phyloP scores from a whole-genome alignment of 495 filamentous ascomycete species.

The Mycothermus thermophilus region DNA sequence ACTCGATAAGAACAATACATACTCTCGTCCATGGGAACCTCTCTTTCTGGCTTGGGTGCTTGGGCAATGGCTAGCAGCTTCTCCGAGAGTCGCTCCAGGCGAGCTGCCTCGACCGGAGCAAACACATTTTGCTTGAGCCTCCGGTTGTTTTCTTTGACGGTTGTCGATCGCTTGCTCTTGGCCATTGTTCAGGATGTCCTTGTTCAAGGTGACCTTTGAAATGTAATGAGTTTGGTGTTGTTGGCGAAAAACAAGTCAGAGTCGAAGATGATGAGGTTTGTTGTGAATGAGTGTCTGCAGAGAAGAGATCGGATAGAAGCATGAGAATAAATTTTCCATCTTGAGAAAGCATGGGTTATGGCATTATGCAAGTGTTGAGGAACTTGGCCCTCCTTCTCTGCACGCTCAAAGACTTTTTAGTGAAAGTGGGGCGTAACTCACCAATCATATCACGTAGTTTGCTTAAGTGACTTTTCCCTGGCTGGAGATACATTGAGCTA shows the following conservation, averaged over 20 bases:
- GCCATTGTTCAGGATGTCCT: slow-evolving; percentile 46
- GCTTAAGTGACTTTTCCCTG: too few species aligned
- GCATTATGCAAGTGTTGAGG: too few species aligned
- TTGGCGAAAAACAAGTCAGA: too few species aligned
- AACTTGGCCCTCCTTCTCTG: too few species aligned
- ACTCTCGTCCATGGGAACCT: slow-evolving; percentile 25
- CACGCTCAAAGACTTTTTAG: background rate
- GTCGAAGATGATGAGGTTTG: background rate
- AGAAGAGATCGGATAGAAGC: slow-evolving; percentile 3
- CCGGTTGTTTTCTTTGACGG: slow-evolving; percentile 62
- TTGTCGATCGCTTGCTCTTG: slow-evolving; percentile 61
- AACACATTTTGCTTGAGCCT: slow-evolving; percentile 65
- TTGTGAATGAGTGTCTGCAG: background rate
- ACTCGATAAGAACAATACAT: background rate
- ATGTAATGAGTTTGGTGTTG: too few species aligned
- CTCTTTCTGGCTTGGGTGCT: slow-evolving; percentile 43
- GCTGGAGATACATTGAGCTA: too few species aligned
- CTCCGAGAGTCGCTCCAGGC: slow-evolving; percentile 63
- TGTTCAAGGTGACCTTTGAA: too few species aligned
- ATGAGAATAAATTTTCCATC: too few species aligned
- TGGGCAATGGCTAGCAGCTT: slow-evolving; percentile 63
- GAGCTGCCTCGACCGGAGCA: slow-evolving; percentile 58
- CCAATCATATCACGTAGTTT: too few species aligned
- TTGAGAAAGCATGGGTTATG: too few species aligned
- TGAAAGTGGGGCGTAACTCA: too few species aligned